Evolutionary conservation across 1,284 basidiomycete genomes (phyloP).

Genomic region (Cryptococcus sp.): DNA sequence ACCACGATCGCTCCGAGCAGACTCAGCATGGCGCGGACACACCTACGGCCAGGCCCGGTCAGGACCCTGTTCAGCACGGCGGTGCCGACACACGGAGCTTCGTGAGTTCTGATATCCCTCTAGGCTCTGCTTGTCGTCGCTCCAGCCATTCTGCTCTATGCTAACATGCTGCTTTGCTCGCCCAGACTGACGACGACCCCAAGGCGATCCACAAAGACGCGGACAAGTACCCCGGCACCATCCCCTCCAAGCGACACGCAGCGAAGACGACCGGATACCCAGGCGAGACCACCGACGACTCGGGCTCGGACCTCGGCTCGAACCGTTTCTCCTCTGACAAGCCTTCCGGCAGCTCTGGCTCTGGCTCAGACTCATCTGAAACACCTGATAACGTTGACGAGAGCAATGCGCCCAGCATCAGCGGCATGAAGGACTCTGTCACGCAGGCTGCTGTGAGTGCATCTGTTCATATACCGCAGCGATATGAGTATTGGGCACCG

Average conservation of each 20-base stretch:
- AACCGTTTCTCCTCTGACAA: neutral
- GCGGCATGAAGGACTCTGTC: neutral
- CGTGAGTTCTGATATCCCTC: too few relatives aligned
- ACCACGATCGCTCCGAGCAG: constrained; percentile 12
- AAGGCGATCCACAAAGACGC: neutral
- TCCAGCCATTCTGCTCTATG: too few relatives aligned
- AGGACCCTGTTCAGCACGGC: constrained; percentile 5
- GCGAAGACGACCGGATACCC: neutral
- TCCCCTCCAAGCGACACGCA: neutral
- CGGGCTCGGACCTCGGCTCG: too few relatives aligned
- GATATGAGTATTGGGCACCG: too few relatives aligned
- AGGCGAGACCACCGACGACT: too few relatives aligned
- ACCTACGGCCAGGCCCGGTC: constrained; percentile 13
- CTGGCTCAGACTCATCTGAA: neutral
- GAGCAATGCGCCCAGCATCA: neutral
- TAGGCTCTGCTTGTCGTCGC: too few relatives aligned
- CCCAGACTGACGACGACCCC: neutral
- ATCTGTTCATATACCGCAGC: too few relatives aligned
- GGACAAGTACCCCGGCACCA: constrained; percentile 1
- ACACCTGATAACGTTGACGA: neutral
- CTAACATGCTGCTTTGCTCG: neutral
- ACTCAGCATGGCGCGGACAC: constrained; percentile 15
- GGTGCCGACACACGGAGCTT: too few relatives aligned
- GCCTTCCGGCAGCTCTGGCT: neutral
- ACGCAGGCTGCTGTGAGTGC: too few relatives aligned